Conservation (phyloP, 306 rosid genomes). For the Rosa persica region DNA sequence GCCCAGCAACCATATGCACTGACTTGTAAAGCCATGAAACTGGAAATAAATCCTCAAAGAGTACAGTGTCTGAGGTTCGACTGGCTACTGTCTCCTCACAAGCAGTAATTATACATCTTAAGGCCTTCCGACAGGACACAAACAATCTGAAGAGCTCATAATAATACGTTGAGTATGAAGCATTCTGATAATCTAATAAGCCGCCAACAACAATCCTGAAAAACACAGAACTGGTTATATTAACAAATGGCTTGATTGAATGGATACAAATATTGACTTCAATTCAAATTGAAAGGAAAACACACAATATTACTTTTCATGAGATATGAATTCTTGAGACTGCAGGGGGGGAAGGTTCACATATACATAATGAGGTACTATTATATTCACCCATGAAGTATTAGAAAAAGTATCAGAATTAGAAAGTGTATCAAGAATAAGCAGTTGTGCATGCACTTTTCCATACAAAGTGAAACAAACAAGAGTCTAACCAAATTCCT, state of each 20-base stretch:
- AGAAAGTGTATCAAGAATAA: background rate
- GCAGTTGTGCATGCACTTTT: background rate
- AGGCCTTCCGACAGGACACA: slow-evolving; percentile 77
- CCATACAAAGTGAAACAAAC: background rate
- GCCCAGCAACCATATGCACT: slow-evolving; percentile 45
- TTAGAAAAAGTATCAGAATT: background rate
- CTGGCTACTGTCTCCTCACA: slow-evolving; percentile 43
- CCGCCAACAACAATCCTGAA: too few relatives aligned
- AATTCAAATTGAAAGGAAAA: background rate
- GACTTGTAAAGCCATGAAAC: slow-evolving; percentile 77
- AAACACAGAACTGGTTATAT: too few relatives aligned
- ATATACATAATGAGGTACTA: background rate
- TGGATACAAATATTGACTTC: slow-evolving; percentile 19
- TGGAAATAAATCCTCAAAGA: slow-evolving; percentile 52
- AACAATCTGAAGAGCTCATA: slow-evolving; percentile 28
- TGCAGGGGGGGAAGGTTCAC: background rate
- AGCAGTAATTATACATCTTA: slow-evolving; percentile 47
- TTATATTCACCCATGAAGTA: background rate
- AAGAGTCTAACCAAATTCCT: background rate
- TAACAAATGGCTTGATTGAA: slow-evolving; percentile 9
- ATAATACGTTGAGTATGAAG: too few relatives aligned
- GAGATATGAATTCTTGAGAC: slow-evolving; percentile 2
- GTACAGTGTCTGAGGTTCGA: slow-evolving; percentile 33
- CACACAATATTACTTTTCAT: background rate
- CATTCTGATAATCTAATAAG: too few relatives aligned